Base-by-base conservation (phyloP, 805 yeast species). In the Yamadazyma takamatsuzukensis region DNA sequence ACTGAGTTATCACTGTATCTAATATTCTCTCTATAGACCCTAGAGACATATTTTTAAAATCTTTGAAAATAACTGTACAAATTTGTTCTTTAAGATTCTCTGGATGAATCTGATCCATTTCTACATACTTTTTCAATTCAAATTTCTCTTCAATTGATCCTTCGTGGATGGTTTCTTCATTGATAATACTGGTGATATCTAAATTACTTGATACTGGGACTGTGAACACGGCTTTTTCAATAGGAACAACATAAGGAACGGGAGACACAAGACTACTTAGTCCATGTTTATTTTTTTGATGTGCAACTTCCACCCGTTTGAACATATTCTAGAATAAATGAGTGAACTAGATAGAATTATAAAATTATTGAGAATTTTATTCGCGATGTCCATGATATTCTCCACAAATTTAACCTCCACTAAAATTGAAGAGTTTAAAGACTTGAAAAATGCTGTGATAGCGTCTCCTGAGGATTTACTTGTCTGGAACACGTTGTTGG, bases 401-500 rank as follows among this genome's bases (percentile, higher is more conserved):
- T 24, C 8, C 8, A 24, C 8, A 15, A 10, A 12, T 35, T 3
- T 19, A 32, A 17, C 24, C 21, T 19, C 15, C 4, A 24, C 36
- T 2, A 11, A 27, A 5, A 31, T 35, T 8, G 43, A 36, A 11
- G 45, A 41, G 32, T 41, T 41, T 28, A 25, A 17, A 10, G 19
- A 21, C 3, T 22, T 33, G 4, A 29, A 36, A 16, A 21, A 27
- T 10, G 32, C 30, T 4, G 27, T 46, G 1, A 34, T 38, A 4
- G 15, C 46, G 24, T 42, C 45, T 11, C 59, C 59, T 1, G 51
- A 59, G 31, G 57, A 70, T 39, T 51, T 70, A 10, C 31, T 36
- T 9, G 50, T 61, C 12, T 63, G 78, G 69, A 69, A 70, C 29
- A 36, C 37, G 2, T 40, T 74, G 10, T 56, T 74, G 11, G 39